A percentile compares a stretch with the other conserved stretches of the same genome.
These are phyloP conservation scores for Talaromyces marneffei DNA, from an alignment of 2,329 filamentous ascomycete genomes.

Conservation along the genomic window DNA sequence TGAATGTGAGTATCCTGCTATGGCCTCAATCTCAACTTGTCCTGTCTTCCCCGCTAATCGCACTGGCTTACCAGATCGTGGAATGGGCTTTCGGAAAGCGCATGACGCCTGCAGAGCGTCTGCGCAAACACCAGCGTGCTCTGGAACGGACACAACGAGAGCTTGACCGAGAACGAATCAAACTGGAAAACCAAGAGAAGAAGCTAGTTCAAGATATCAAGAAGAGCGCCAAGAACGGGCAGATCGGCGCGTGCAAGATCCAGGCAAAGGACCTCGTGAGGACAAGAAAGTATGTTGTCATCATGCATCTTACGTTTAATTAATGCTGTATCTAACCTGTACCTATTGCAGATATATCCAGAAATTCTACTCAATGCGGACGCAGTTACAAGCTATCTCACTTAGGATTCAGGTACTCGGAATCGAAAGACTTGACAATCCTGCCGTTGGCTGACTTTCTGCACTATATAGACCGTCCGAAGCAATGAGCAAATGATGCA, in stretches of 20 bases:
- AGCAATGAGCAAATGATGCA: constrained; percentile 99
- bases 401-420: constrained; percentile 75
- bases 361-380: constrained; percentile 98
- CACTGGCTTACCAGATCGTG: constrained; percentile 61
- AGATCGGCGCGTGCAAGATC: constrained; percentile 98
- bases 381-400: constrained; percentile 92
- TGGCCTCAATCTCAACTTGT: background rate
- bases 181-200: constrained; percentile 98
- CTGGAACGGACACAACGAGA: constrained; percentile 97
- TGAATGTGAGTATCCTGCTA: constrained; percentile 35
- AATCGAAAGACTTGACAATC: no score
- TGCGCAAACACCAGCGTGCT: constrained; percentile 76
- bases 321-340: background rate
- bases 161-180: constrained; percentile 87
- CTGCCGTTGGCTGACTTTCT: no score
- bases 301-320: background rate
- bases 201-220: constrained; percentile 94
- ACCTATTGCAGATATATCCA: constrained; percentile 67
- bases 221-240: constrained; percentile 94
- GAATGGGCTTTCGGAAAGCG: constrained; percentile 99
- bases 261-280: constrained; percentile 95
- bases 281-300: constrained; percentile 60
- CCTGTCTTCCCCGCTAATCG: constrained; percentile 14
- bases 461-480: constrained; percentile 86
- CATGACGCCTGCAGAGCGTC: constrained; percentile 76